Percentiles rank a stretch among this genome's conserved stretches.
Evolutionary conservation across 2,329 filamentous ascomycete genomes (phyloP).

Genomic region (Sporothrix brunneoviolacea): DNA sequence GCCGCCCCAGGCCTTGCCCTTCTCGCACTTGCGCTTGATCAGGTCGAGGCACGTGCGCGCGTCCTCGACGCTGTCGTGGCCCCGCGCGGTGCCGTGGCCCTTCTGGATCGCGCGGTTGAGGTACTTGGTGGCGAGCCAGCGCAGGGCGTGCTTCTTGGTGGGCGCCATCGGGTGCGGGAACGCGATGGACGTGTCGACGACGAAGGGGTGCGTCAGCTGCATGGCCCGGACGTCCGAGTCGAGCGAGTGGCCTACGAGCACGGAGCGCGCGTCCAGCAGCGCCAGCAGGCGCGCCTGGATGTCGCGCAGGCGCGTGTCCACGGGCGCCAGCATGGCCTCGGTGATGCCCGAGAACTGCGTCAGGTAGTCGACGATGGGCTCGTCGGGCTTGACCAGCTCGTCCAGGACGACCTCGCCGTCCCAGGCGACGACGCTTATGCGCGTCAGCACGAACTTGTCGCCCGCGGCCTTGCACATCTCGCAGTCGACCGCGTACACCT

Average conservation of each 20-base stretch:
- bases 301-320: slow-evolving; percentile 77
- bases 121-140: slow-evolving; percentile 82
- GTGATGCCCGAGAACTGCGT: slow-evolving; percentile 93
- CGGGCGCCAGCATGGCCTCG: slow-evolving; percentile 68
- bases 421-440: slow-evolving; percentile 84
- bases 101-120: slow-evolving; percentile 84
- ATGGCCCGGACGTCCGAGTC: slow-evolving; percentile 80
- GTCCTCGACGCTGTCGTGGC: slow-evolving; percentile 91
- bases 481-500: slow-evolving; percentile 80
- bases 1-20: slow-evolving; percentile 72
- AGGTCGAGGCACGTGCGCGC: slow-evolving; percentile 86
- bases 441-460: slow-evolving; percentile 73
- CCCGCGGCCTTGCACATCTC: slow-evolving; percentile 93
- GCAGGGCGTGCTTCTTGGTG: slow-evolving; percentile 83
- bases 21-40: slow-evolving; percentile 92
- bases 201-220: slow-evolving; percentile 81
- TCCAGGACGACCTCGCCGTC: slow-evolving; percentile 76
- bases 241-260: slow-evolving; percentile 74
- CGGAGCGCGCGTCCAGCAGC: slow-evolving; percentile 64
- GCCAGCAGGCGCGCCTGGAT: slow-evolving; percentile 72
- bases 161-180: slow-evolving; percentile 87
- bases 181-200: slow-evolving; percentile 84
- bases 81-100: slow-evolving; percentile 54
- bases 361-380: slow-evolving; percentile 86
- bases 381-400: slow-evolving; percentile 82